Percentiles rank a stretch among this genome's conserved stretches.
These are phyloP conservation scores for Hericium rajendrae DNA, from an alignment of 768 basidiomycete species.

Conservation along the genomic window DNA sequence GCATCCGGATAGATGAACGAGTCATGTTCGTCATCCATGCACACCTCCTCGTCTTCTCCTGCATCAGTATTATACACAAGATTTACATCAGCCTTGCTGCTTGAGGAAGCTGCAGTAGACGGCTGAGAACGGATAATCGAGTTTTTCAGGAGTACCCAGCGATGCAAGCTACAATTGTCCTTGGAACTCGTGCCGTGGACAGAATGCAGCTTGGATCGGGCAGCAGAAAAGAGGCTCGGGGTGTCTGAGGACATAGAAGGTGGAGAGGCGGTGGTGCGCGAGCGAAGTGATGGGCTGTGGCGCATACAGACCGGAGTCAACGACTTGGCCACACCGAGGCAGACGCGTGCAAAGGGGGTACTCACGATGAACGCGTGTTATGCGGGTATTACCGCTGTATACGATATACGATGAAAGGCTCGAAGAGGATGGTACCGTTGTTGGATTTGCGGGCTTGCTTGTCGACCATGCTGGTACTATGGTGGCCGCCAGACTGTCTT, in stretches of 20 bases:
- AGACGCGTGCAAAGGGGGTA: not conserved
- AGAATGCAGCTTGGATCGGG: conserved; percentile 44
- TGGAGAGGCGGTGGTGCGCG: conserved; percentile 8
- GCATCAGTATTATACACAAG: conserved; percentile 29
- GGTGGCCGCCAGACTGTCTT: conserved; percentile 19
- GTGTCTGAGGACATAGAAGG: conserved; percentile 36
- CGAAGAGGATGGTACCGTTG: conserved; percentile 82
- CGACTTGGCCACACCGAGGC: not conserved
- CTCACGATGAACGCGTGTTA: conserved; percentile 1
- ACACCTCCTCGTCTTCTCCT: conserved; percentile 42
- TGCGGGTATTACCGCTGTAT: conserved; percentile 50
- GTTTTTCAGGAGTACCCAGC: conserved; percentile 86
- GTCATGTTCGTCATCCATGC: conserved; percentile 38
- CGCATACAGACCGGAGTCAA: not conserved
- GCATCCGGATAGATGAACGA: conserved; percentile 79
- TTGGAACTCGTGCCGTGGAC: conserved; percentile 43
- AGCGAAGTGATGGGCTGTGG: conserved; percentile 10
- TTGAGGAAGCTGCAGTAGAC: conserved; percentile 24
- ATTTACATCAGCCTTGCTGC: conserved; percentile 21
- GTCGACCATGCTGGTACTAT: conserved; percentile 61
- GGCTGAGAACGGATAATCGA: conserved; percentile 53
- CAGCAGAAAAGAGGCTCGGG: conserved; percentile 50
- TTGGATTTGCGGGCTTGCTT: conserved; percentile 71
- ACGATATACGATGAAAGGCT: conserved; percentile 80
- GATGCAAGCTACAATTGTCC: conserved; percentile 69